Conservation (phyloP, 164 flowering plant genomes). For the Tetrastigma voinierianum region DNA sequence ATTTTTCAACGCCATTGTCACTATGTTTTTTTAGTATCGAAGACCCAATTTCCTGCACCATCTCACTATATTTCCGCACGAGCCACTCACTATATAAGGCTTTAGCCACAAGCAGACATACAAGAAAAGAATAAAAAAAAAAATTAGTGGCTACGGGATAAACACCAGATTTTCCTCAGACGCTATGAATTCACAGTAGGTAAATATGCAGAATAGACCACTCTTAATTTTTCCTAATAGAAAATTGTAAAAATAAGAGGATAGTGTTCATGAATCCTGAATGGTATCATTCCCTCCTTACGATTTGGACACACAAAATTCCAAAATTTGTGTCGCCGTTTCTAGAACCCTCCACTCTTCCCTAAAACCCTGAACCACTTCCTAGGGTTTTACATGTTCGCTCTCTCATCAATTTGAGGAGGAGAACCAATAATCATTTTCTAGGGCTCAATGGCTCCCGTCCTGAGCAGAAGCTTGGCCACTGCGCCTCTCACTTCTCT, state of each 20-base stretch:
- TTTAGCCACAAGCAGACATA: too few species aligned
- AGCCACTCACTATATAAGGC: too few species aligned
- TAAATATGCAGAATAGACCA: background rate
- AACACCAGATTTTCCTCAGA: too few species aligned
- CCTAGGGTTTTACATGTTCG: constrained; percentile 23
- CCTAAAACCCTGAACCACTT: constrained; percentile 35
- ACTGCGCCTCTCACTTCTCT: constrained; percentile 56
- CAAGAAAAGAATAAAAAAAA: too few species aligned
- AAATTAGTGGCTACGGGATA: too few species aligned
- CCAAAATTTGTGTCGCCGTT: constrained; percentile 18
- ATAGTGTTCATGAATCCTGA: constrained; percentile 35
- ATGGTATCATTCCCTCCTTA: constrained; percentile 58
- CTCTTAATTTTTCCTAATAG: background rate
- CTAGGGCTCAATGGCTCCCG: constrained; percentile 62
- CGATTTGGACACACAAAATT: constrained; percentile 15
- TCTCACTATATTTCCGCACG: too few species aligned
- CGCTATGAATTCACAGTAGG: too few species aligned
- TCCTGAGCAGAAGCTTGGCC: constrained; percentile 61
- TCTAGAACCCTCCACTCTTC: constrained; percentile 63
- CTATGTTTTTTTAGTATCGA: too few species aligned
- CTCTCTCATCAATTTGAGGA: background rate
- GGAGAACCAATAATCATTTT: background rate
- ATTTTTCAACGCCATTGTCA: too few species aligned
- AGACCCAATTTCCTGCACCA: too few species aligned
- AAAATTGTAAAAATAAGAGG: constrained; percentile 13